These are phyloP conservation scores for Aspergillus eucalypticola DNA, from an alignment of 2,329 filamentous ascomycete species.

Conservation along the genomic window DNA sequence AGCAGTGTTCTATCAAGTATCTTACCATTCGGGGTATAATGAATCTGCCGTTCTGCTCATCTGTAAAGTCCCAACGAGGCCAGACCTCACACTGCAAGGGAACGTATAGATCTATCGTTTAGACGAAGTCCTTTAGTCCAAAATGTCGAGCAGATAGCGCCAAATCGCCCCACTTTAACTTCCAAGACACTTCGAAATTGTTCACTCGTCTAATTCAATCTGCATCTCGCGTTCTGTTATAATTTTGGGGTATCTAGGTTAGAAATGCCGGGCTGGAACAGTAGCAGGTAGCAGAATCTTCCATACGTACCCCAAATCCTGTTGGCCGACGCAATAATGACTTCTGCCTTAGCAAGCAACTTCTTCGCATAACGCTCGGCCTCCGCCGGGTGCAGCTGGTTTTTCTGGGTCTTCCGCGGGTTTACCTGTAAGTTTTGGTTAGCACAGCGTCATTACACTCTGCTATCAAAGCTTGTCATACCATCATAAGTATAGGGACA, in stretches of 20 bases:
- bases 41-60: not conserved
- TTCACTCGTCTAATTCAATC: slow-evolving; percentile 37
- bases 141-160: not conserved
- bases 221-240: slow-evolving; percentile 39
- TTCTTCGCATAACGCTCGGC: slow-evolving; percentile 65
- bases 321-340: slow-evolving; percentile 69
- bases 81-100: not conserved
- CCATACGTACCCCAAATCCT: slow-evolving; percentile 59
- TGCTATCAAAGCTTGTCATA: slow-evolving; percentile 31
- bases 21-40: not conserved
- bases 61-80: not conserved
- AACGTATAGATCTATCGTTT: not conserved
- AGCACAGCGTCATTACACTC: not conserved
- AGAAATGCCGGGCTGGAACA: slow-evolving; percentile 3
- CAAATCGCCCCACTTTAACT: not conserved
- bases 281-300: not conserved
- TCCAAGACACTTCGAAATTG: not conserved
- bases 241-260: slow-evolving; percentile 1
- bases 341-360: slow-evolving; percentile 64
- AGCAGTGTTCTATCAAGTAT: not conserved
- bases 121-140: not conserved
- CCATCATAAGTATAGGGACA: slow-evolving; percentile 71
- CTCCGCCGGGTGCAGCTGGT: slow-evolving; percentile 57
- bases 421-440: slow-evolving; percentile 55
- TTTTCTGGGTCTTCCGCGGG: slow-evolving; percentile 57